phyloP scores from a whole-genome alignment of 2,329 filamentous ascomycete genomes.

The Hansfordia pulvinata region DNA sequence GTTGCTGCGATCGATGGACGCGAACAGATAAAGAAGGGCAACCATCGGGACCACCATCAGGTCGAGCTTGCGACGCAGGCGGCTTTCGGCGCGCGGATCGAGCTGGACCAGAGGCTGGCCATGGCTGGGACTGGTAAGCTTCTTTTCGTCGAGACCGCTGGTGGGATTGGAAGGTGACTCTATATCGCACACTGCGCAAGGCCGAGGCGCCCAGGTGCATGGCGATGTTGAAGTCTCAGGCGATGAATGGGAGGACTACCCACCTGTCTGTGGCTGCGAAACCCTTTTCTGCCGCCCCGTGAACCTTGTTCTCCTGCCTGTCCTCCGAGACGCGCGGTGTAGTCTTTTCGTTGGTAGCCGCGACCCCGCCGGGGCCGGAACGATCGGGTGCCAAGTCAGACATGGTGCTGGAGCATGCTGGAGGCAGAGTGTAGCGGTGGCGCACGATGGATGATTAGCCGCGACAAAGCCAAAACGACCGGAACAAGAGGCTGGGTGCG shows the following conservation, averaged over 20 bases:
- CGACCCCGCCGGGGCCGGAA: constrained; percentile 1
- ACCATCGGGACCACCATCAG: constrained; percentile 48
- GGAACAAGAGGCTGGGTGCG: too few relatives aligned
- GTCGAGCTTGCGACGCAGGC: constrained; percentile 48
- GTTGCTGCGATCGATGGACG: constrained; percentile 58
- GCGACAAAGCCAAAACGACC: too few relatives aligned
- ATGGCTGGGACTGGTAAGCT: constrained; percentile 21
- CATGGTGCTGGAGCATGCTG: too few relatives aligned
- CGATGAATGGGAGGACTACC: constrained; percentile 7
- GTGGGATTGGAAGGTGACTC: too few relatives aligned
- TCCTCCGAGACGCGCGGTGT: too few relatives aligned
- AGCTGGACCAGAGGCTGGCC: constrained; percentile 36
- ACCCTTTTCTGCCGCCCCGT: constrained; percentile 24
- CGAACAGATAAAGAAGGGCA: constrained; percentile 51
- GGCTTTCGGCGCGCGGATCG: constrained; percentile 40
- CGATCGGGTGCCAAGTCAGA: too few relatives aligned
- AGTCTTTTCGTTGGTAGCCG: too few relatives aligned
- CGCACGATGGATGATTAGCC: too few relatives aligned
- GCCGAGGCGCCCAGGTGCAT: too few relatives aligned
- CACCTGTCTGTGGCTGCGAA: constrained; percentile 32
- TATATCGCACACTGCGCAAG: too few relatives aligned
- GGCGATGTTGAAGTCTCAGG: neutral
- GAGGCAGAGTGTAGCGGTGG: too few relatives aligned
- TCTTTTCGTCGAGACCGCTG: constrained; percentile 1
- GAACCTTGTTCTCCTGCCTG: constrained; percentile 10